phyloP scores from a whole-genome alignment of 768 basidiomycete genomes.

The Daedaleopsis sinensis region DNA sequence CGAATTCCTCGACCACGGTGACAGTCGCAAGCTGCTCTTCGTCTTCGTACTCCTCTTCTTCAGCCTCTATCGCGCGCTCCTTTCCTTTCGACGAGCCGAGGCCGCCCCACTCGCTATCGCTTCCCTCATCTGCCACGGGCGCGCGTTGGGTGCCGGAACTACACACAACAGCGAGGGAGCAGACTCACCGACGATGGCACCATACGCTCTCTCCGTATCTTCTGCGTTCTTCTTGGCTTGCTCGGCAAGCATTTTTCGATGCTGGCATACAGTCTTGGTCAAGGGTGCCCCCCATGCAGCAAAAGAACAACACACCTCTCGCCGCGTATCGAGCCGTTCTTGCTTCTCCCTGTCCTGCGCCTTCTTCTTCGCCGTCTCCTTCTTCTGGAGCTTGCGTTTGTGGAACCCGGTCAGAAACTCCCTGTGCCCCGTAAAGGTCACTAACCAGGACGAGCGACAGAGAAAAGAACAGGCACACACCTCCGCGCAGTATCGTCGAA shows the following conservation, averaged over 20 bases:
- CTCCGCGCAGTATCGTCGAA: constrained; percentile 88
- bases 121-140: constrained; percentile 9
- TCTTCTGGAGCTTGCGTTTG: constrained; percentile 86
- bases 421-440: constrained; percentile 42
- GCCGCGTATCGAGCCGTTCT: constrained; percentile 70
- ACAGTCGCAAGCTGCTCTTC: constrained; percentile 88
- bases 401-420: constrained; percentile 93
- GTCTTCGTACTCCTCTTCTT: constrained; percentile 76
- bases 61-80: constrained; percentile 33
- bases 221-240: constrained; percentile 78
- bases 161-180: not conserved
- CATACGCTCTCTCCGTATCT: constrained; percentile 75
- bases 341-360: constrained; percentile 79
- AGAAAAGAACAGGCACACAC: constrained; percentile 41
- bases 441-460: not conserved
- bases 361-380: constrained; percentile 73
- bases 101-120: constrained; percentile 50
- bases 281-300: constrained; percentile 21
- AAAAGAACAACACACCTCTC: constrained; percentile 58
- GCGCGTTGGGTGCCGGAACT: not conserved
- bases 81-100: constrained; percentile 19
- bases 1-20: constrained; percentile 91
- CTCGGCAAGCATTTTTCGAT: constrained; percentile 76
- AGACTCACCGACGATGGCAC: constrained; percentile 31
- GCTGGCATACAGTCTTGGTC: constrained; percentile 44